These are phyloP conservation scores for Oxyria digyna DNA, from an alignment of 148 eudicot genomes.

Conservation along the genomic window DNA sequence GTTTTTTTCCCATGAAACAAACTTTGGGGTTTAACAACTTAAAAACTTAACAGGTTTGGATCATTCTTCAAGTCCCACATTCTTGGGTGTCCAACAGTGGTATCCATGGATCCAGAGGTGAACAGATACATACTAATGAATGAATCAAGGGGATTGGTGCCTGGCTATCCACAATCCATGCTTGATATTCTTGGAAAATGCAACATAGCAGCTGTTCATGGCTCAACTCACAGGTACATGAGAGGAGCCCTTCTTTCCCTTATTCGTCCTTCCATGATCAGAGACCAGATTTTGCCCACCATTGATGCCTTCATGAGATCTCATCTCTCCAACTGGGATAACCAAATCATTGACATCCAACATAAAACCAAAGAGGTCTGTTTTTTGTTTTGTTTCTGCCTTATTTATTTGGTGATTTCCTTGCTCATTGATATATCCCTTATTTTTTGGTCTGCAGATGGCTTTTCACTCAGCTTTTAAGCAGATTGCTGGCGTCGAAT, in stretches of 20 bases:
- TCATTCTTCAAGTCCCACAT: slow-evolving; percentile 84
- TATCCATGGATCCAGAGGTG: slow-evolving; percentile 81
- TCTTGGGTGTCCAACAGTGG: slow-evolving; percentile 85
- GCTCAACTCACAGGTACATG: slow-evolving; percentile 91
- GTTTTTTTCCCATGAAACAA: no score
- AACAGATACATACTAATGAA: slow-evolving; percentile 74
- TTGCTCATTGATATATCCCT: background rate
- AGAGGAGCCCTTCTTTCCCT: slow-evolving; percentile 81
- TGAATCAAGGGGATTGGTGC: slow-evolving; percentile 79
- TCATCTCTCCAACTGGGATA: slow-evolving; percentile 62
- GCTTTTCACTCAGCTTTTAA: slow-evolving; percentile 75
- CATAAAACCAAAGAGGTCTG: slow-evolving; percentile 80
- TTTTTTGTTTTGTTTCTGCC: background rate
- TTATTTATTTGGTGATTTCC: background rate
- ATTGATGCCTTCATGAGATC: slow-evolving; percentile 79
- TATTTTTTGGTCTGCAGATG: slow-evolving; percentile 40
- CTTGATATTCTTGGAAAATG: slow-evolving; percentile 78
- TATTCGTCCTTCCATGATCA: slow-evolving; percentile 70
- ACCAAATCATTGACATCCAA: slow-evolving; percentile 70
- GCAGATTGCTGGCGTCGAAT: slow-evolving; percentile 69
- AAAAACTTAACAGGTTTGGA: slow-evolving; percentile 43
- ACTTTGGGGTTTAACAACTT: no score
- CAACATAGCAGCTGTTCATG: slow-evolving; percentile 96
- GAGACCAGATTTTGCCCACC: slow-evolving; percentile 57
- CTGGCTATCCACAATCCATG: slow-evolving; percentile 96